These are phyloP conservation scores for Apiosordaria backusii DNA, from an alignment of 495 filamentous ascomycete species.

Conservation along the genomic window DNA sequence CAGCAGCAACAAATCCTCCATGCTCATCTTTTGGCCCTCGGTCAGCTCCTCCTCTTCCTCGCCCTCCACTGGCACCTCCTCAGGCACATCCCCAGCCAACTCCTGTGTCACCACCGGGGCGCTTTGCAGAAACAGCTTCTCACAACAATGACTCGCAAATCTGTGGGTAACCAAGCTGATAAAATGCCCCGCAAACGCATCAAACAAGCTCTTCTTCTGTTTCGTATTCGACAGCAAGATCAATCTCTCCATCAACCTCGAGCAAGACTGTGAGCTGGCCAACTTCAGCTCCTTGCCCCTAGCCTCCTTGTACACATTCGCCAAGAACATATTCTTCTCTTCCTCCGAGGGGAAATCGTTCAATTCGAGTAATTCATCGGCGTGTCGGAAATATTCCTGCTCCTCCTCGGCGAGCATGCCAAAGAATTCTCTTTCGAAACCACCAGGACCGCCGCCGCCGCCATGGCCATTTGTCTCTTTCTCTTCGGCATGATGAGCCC, in stretches of 20 bases:
- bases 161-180: slow-evolving; percentile 85
- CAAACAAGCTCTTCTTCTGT: slow-evolving; percentile 83
- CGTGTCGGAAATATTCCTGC: slow-evolving; percentile 88
- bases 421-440: slow-evolving; percentile 63
- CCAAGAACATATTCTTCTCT: slow-evolving; percentile 74
- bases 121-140: slow-evolving; percentile 80
- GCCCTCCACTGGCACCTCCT: slow-evolving; percentile 28
- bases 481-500: slow-evolving; percentile 6
- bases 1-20: slow-evolving; percentile 81
- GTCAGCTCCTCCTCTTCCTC: slow-evolving; percentile 40
- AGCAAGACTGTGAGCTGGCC: slow-evolving; percentile 91
- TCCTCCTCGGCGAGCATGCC: slow-evolving; percentile 87
- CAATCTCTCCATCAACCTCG: slow-evolving; percentile 84
- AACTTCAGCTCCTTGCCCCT: slow-evolving; percentile 92
- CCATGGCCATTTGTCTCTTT: background rate
- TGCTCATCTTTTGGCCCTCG: slow-evolving; percentile 42
- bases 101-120: slow-evolving; percentile 75
- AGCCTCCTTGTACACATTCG: slow-evolving; percentile 81
- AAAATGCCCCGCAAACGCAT: slow-evolving; percentile 83
- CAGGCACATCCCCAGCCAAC: slow-evolving; percentile 44
- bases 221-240: slow-evolving; percentile 73
- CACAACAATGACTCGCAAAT: slow-evolving; percentile 95
- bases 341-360: slow-evolving; percentile 78
- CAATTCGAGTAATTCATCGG: slow-evolving; percentile 81
- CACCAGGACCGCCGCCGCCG: slow-evolving; percentile 9